A percentile compares a stretch with the other conserved stretches of the same genome.
Conservation (phyloP, 257 asterid genomes). For the Nicotiana tomentosiformis region DNA sequence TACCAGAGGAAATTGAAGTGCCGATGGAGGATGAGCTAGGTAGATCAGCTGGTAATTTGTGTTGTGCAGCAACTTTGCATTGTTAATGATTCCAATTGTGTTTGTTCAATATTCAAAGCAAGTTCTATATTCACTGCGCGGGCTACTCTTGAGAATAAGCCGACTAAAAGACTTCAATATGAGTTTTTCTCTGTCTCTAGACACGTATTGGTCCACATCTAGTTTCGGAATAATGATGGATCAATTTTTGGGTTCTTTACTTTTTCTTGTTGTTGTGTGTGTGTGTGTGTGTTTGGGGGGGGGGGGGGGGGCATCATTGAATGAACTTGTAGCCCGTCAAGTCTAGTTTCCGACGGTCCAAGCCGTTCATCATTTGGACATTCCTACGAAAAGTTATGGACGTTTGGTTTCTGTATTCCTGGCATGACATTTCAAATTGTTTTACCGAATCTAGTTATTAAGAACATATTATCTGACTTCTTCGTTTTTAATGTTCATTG, state of each 20-base stretch:
- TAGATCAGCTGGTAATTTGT: neutral
- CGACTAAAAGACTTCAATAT: too few species aligned
- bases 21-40: neutral
- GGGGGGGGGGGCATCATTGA: neutral
- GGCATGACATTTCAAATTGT: neutral
- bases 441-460: neutral
- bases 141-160: too few species aligned
- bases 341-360: too few species aligned
- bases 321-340: too few species aligned
- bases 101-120: neutral
- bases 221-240: neutral
- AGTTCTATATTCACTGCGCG: neutral
- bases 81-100: neutral
- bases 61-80: neutral
- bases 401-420: neutral
- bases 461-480: neutral
- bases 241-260: neutral
- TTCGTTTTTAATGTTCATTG: slow-evolving; percentile 7
- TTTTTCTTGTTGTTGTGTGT: neutral
- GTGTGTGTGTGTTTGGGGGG: too few species aligned
- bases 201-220: neutral
- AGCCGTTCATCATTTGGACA: too few species aligned
- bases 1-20: neutral
- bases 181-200: too few species aligned
- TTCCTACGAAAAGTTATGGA: too few species aligned